Percentiles rank a stretch among this genome's conserved stretches.
Conservation (phyloP, 2,329 filamentous ascomycete genomes). For the Fusarium sp. region DNA sequence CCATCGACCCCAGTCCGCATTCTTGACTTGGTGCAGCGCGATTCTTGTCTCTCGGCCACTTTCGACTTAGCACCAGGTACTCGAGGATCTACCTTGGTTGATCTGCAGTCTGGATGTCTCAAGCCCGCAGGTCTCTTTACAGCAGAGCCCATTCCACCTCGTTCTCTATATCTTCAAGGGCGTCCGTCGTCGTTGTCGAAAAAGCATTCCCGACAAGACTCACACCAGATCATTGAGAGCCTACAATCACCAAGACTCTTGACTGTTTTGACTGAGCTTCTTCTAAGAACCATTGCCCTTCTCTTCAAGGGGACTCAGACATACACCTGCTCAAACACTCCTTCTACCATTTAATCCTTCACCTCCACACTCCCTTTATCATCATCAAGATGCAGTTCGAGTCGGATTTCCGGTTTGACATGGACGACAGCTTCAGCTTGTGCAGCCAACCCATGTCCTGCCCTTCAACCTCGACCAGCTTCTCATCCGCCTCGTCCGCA, state of each 20-base stretch:
- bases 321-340: constrained; percentile 18
- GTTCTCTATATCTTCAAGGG: constrained; percentile 53
- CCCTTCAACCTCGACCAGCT: constrained; percentile 49
- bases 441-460: constrained; percentile 50
- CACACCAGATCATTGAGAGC: constrained; percentile 25
- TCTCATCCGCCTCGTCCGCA: constrained; percentile 51
- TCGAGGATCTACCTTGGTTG: constrained; percentile 46
- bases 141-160: constrained; percentile 50
- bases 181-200: constrained; percentile 47
- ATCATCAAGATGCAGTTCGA: constrained; percentile 50
- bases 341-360: constrained; percentile 12
- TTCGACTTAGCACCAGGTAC: constrained; percentile 42
- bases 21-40: constrained; percentile 42
- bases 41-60: constrained; percentile 49
- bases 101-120: constrained; percentile 51
- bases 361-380: constrained; percentile 13
- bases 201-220: constrained; percentile 49
- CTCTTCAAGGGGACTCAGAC: constrained; percentile 27
- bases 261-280: constrained; percentile 28
- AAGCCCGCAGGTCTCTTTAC: constrained; percentile 45
- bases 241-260: constrained; percentile 21
- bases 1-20: constrained; percentile 46
- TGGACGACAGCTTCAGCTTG: constrained; percentile 53
- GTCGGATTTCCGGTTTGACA: constrained; percentile 51
- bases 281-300: constrained; percentile 31